Base-by-base conservation (phyloP, 106 monocot genomes). In the Cymbidium sinense region DNA sequence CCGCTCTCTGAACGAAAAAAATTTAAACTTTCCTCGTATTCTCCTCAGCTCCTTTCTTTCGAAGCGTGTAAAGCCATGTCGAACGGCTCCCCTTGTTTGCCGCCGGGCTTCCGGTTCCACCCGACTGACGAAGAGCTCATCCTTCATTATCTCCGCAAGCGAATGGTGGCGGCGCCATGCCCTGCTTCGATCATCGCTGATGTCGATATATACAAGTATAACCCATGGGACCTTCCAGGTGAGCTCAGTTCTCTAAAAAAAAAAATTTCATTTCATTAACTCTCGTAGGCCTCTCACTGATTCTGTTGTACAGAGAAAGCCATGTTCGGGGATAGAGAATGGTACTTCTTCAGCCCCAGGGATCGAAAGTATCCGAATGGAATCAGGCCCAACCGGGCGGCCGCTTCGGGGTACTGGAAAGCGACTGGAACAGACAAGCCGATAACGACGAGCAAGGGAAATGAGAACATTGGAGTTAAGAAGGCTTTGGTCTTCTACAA, bases 401-500 rank as follows among this genome's bases (percentile, higher is more conserved):
- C 87, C 30, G 87, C 77, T 13, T 82, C 87, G 1, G 84, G 84
- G 7, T 85, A 87, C 50, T 87, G 87, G 87, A 87, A 87, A 76
- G 87, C 87, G 2, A 87, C 87, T 0, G 87, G 87, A 2, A 87
- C 84, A 3, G 87, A 87, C 62, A 87, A 84, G 75, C 87, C 87
- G 33, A 87, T 87, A 75, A 47, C 37, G 2, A 43, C 35, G 11
- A 71, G 78, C 73, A 52, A 39, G 10, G 74, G 77, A 5, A 81
- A 58, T 30, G 79, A 76, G 70, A 79, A 39, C 50, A 79, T 87
- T 18, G 91, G 91, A 6, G 83, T 91, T 21, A 91, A 91, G 80
- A 91, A 91, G 84, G 91, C 91, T 13, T 79, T 91, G 58, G 91
- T 91, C 36, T 91, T 91, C 84, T 91, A 88, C 77, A 69, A 36